Conservation (phyloP, 495 filamentous ascomycete genomes). For the Xylaria castorea region DNA sequence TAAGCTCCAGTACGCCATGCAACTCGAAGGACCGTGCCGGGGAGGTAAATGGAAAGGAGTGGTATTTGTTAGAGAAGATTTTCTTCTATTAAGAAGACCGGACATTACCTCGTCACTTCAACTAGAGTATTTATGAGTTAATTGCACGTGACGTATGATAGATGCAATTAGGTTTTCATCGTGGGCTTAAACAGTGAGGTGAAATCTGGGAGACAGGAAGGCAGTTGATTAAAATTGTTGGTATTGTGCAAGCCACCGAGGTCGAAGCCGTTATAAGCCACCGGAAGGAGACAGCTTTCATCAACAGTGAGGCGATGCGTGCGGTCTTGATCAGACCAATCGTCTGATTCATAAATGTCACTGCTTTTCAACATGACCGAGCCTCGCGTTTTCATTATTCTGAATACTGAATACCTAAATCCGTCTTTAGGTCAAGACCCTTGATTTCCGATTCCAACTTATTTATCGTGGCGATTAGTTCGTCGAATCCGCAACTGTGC, state of each 20-base stretch:
- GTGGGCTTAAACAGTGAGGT: background rate
- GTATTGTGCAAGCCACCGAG: background rate
- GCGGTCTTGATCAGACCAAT: background rate
- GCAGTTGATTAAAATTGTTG: background rate
- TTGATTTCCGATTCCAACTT: conserved; percentile 4
- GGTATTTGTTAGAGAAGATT: background rate
- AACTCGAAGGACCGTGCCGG: background rate
- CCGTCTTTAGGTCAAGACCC: conserved; percentile 11
- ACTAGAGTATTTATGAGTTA: background rate
- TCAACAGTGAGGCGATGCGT: background rate
- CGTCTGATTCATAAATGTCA: background rate
- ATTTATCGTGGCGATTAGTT: background rate
- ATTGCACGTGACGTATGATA: background rate
- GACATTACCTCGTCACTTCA: background rate
- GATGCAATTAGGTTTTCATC: background rate
- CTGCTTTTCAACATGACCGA: background rate
- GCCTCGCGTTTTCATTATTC: background rate
- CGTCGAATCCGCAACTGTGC: conserved; percentile 15
- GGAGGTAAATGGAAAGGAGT: background rate
- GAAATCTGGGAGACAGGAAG: background rate
- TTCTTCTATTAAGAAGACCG: background rate
- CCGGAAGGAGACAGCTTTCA: background rate
- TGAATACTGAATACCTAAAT: background rate
- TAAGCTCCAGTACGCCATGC: background rate
- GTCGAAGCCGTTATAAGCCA: background rate